Evolutionary conservation across 495 filamentous ascomycete species (phyloP), one percentile per base, ranked within the genome.

Genomic region (Penicillium steckii): DNA sequence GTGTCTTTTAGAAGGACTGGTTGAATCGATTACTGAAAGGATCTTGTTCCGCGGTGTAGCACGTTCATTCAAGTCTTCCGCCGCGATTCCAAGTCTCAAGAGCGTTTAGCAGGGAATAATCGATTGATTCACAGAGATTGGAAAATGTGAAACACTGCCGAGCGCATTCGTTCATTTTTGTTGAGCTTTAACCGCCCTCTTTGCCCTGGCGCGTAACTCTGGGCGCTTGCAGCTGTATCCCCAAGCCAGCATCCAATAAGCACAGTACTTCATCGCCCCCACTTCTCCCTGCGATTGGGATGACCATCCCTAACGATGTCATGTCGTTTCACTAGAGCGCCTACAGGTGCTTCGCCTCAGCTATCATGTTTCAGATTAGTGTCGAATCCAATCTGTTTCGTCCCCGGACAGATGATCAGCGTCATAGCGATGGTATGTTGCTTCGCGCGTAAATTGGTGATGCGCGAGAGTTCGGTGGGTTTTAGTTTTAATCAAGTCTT

Each of bases 261-360:
- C 25, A 57, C 42, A 55, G 65, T 64, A 56, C 59, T 59, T 52
- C 48, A 44, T 22, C 23, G 17, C 15, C 44, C 17, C 44, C 32
- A 33, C 32, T 0, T 62, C 61, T 63, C 46, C 49, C 22, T 30
- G n/a, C 17, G 4, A 15, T 27, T 18, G n/a, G n/a, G n/a, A n/a
- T 12, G 12, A 18, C 21, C 17, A 44, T 4, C n/a, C 7, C 38
- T 15, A 35, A 15, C 44, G 19, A 64, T 59, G 44, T 64, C 59
- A 58, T 56, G 26, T 56, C 38, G 69, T 74, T 71, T 75, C 68
- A 74, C 38, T 33, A 56, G 50, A 46, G 71, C 71, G 71, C 71
- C 51, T 68, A 67, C 53, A 60, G 47, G 38, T 25, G 21, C 57
- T 51, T 33, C 52, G 57, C 62, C 53, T 55, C 54, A 38, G 43